Evolutionary conservation across 768 basidiomycete genomes (phyloP).

Genomic region (Suillus plorans): DNA sequence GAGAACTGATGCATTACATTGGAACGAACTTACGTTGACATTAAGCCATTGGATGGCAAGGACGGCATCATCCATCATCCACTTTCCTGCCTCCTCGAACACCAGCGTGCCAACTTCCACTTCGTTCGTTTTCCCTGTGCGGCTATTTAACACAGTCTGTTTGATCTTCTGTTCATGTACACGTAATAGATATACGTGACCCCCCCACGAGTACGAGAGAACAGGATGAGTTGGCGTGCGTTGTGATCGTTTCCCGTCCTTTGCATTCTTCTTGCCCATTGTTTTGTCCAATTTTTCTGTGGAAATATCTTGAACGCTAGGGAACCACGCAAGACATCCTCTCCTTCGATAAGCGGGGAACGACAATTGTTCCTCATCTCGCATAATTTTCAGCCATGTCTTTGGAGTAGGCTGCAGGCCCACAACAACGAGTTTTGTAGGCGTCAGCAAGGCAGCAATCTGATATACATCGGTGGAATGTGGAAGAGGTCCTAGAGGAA

Average conservation of each 20-base stretch:
- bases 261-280: slow-evolving; percentile 9
- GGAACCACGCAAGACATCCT: slow-evolving; percentile 82
- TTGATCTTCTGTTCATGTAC: slow-evolving; percentile 60
- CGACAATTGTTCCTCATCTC: slow-evolving; percentile 46
- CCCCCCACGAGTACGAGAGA: slow-evolving; percentile 87
- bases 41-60: slow-evolving; percentile 88
- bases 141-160: slow-evolving; percentile 49
- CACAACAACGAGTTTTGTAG: slow-evolving; percentile 88
- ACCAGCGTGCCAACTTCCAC: slow-evolving; percentile 65
- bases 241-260: slow-evolving; percentile 21
- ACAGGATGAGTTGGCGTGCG: slow-evolving; percentile 49
- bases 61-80: slow-evolving; percentile 61
- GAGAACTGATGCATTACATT: not conserved
- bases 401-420: slow-evolving; percentile 89
- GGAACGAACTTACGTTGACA: slow-evolving; percentile 66
- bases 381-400: slow-evolving; percentile 84
- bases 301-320: slow-evolving; percentile 44
- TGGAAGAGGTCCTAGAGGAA: slow-evolving; percentile 74
- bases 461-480: slow-evolving; percentile 81
- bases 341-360: slow-evolving; percentile 49
- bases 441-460: slow-evolving; percentile 83
- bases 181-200: slow-evolving; percentile 58
- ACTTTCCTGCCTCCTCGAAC: slow-evolving; percentile 60
- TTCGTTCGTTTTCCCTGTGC: slow-evolving; percentile 58
- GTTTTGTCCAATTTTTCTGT: slow-evolving; percentile 3